Percentiles rank a stretch among this genome's conserved stretches.
Evolutionary conservation across 2,329 filamentous ascomycete genomes (phyloP).

Genomic region (Emmonsiellopsis sp.): DNA sequence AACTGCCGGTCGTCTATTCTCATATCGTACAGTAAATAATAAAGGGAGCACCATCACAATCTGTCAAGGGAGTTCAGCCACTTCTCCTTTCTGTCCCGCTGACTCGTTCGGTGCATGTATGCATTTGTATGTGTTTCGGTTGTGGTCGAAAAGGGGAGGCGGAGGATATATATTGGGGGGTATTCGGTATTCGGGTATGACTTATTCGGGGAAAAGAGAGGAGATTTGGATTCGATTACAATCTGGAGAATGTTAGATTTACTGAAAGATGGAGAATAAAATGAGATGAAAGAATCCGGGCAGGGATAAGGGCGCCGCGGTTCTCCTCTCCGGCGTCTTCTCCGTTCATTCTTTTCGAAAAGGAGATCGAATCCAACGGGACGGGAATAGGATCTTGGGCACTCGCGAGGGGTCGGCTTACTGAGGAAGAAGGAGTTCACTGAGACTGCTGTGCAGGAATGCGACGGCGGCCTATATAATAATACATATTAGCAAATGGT

Average conservation of each 20-base stretch:
- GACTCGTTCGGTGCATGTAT: neutral
- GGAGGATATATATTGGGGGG: neutral
- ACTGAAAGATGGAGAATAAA: neutral
- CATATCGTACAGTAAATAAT: too few species aligned
- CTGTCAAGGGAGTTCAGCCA: too few species aligned
- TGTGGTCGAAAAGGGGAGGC: neutral
- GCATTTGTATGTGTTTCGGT: neutral
- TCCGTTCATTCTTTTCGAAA: too few species aligned
- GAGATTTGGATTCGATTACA: neutral
- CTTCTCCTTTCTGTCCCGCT: neutral
- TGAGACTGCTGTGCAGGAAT: constrained; percentile 58
- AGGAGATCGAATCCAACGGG: too few species aligned
- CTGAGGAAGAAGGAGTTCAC: constrained; percentile 58
- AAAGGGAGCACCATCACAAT: too few species aligned
- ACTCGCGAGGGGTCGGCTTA: constrained; percentile 21
- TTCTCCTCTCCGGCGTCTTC: too few species aligned
- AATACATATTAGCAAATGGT: constrained; percentile 4
- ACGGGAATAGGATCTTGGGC: neutral
- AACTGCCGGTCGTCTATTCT: too few species aligned
- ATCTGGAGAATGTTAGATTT: neutral
- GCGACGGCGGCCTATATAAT: constrained; percentile 49
- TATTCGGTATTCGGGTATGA: neutral
- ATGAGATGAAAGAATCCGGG: constrained; percentile 13
- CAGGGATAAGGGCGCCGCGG: too few species aligned
- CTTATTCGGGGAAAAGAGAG: neutral